Evolutionary conservation across 768 basidiomycete species (phyloP), one percentile per base, ranked within the genome.

Genomic region (Collybiopsis confluens): DNA sequence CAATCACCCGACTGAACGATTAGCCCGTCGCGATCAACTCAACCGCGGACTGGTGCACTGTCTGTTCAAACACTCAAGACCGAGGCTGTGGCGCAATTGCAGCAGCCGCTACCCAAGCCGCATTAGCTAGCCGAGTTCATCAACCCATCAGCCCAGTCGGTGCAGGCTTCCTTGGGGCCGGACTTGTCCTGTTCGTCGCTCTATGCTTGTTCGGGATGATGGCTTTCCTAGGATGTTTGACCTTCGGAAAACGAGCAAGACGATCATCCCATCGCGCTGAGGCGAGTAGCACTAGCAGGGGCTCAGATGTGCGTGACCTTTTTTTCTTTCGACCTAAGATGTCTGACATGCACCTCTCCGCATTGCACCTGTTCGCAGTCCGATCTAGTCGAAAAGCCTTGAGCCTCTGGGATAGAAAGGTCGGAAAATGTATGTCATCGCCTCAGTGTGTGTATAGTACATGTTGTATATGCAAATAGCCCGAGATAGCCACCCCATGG

Each of bases 91-190:
- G 64, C 18, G 74, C 73, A 11, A 64, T 85, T 35, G 59, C 70
- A 9, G 59, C 69, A n/a, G 76, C 73, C 4, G 66, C 68, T 53
- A 59, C 60, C 23, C 52, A 57, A n/a, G 59, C 58, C 33, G 45
- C 56, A 23, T 56, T 24, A 0, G 54, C 54, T 1, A 56, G 52
- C 33, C 24, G 20, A 13, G 57, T 62, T 18, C 70, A 73, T 43
- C 67, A 72, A 37, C 59, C 57, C 11, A 74, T 85, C 58, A 73
- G 73, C 56, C 75, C 73, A 0, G 74, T 85, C 7, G 85, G 81
- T 6, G 84, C 85, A n/a, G 85, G 85, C 1, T 82, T 85, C 68
- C 69, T 87, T 13, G 85, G 85, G 26, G 85, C 85, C 3, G 80
- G 81, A 11, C 61, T 85, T 55, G 75, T 75, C 11, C 60, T 82